A percentile compares a stretch with the other conserved stretches of the same genome.
phyloP scores from a whole-genome alignment of 805 yeast species.

The Kluyveromyces dobzhanskii region DNA sequence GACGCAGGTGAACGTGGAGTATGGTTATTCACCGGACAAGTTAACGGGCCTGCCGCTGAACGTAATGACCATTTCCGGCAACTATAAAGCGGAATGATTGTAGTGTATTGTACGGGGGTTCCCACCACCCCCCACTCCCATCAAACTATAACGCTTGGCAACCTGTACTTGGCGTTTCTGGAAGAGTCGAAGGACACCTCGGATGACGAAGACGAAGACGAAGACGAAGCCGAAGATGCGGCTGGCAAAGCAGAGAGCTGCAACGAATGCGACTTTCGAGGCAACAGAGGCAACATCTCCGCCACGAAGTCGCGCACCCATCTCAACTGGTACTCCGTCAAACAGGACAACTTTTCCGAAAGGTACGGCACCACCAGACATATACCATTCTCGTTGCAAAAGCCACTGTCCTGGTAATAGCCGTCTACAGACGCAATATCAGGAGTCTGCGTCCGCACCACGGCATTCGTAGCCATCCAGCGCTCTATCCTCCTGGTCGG shows the following conservation, averaged over 20 bases:
- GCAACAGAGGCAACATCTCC: slow-evolving; percentile 3
- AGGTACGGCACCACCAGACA: slow-evolving; percentile 3
- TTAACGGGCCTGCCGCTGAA: slow-evolving; percentile 1
- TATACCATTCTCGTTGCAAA: neutral
- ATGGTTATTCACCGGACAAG: neutral
- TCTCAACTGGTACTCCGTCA: slow-evolving; percentile 3
- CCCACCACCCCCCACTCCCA: neutral
- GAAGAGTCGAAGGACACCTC: no score
- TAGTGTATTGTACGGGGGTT: neutral
- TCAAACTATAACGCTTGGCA: neutral
- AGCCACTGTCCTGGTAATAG: neutral
- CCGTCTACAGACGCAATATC: neutral
- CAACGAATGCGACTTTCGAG: no score
- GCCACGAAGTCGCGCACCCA: neutral
- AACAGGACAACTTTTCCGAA: neutral
- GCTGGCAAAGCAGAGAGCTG: no score
- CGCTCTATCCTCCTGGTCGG: slow-evolving; percentile 1
- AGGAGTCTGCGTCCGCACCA: neutral
- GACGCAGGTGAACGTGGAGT: neutral
- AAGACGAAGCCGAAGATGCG: no score
- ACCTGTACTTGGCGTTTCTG: neutral
- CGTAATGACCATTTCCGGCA: slow-evolving; percentile 1
- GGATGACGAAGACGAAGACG: no score
- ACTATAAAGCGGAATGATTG: slow-evolving; percentile 1
- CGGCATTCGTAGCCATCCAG: slow-evolving; percentile 1